These are phyloP conservation scores for Fusarium stilboides DNA, from an alignment of 2,329 filamentous ascomycete genomes.

Conservation along the genomic window DNA sequence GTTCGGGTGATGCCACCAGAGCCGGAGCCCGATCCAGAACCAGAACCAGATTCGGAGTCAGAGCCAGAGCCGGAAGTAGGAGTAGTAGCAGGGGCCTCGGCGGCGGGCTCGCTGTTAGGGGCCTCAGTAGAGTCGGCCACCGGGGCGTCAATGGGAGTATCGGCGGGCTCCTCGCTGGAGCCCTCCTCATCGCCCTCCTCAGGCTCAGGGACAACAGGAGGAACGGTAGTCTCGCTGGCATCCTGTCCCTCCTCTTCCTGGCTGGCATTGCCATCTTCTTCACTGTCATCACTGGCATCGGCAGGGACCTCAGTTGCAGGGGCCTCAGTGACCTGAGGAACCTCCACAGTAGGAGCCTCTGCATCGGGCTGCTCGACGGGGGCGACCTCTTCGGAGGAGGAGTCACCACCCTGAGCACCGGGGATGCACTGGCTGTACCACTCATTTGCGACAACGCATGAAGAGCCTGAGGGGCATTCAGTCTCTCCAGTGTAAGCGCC, in stretches of 20 bases:
- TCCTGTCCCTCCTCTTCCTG: slow-evolving; percentile 4
- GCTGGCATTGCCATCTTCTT: background rate
- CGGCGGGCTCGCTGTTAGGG: slow-evolving; percentile 1
- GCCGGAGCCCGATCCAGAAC: slow-evolving; percentile 19
- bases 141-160: slow-evolving; percentile 4
- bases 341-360: slow-evolving; percentile 2
- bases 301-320: background rate
- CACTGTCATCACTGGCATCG: background rate
- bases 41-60: slow-evolving; percentile 16
- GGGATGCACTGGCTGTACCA: slow-evolving; percentile 46
- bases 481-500: slow-evolving; percentile 31
- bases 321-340: background rate
- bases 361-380: slow-evolving; percentile 16
- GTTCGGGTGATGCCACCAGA: slow-evolving; percentile 39
- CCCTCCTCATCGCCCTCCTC: background rate
- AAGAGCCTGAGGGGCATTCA: slow-evolving; percentile 35
- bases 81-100: slow-evolving; percentile 4
- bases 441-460: slow-evolving; percentile 36
- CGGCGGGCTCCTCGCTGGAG: background rate
- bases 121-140: slow-evolving; percentile 3
- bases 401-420: slow-evolving; percentile 3
- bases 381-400: slow-evolving; percentile 1
- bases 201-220: slow-evolving; percentile 4
- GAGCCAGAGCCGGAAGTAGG: slow-evolving; percentile 10
- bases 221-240: background rate